Percentiles rank a stretch among this genome's conserved stretches.
Conservation (phyloP, 495 filamentous ascomycete species). For the Bacidia gigantensis region DNA sequence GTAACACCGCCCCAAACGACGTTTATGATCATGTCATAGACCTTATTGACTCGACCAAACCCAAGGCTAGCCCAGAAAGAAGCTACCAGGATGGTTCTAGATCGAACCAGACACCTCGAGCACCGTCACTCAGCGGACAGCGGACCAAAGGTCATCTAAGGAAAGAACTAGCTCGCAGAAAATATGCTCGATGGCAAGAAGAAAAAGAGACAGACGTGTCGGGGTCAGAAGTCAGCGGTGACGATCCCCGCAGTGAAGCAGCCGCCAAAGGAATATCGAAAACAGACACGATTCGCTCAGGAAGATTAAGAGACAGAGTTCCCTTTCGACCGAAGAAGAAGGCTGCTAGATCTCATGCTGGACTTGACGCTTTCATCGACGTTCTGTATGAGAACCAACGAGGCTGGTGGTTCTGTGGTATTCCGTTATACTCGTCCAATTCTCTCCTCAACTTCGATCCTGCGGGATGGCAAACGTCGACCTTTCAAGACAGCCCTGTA, state of each 20-base stretch:
- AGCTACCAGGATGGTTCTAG: neutral
- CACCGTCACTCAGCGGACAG: constrained; percentile 13
- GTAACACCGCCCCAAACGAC: constrained; percentile 9
- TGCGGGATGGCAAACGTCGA: constrained; percentile 66
- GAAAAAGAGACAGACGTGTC: constrained; percentile 27
- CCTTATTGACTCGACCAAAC: constrained; percentile 20
- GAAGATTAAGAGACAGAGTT: constrained; percentile 13
- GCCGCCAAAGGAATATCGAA: constrained; percentile 8
- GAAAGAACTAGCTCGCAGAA: constrained; percentile 37
- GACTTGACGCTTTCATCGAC: constrained; percentile 53
- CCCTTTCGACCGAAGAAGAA: constrained; percentile 20
- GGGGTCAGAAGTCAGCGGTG: constrained; percentile 16
- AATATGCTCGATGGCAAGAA: constrained; percentile 51
- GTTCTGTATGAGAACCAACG: constrained; percentile 91
- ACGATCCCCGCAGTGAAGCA: constrained; percentile 15
- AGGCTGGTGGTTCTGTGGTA: constrained; percentile 74
- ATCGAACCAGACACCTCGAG: constrained; percentile 7
- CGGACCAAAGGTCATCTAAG: constrained; percentile 29
- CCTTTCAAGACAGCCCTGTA: constrained; percentile 59
- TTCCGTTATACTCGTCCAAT: constrained; percentile 72
- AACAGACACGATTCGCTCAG: constrained; percentile 10
- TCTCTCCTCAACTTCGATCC: constrained; percentile 84
- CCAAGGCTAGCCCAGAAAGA: constrained; percentile 3
- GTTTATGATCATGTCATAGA: constrained; percentile 19
- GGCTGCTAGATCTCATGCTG: constrained; percentile 4